Evolutionary conservation across 352 stramenopile species (phyloP), one percentile per base, ranked within the genome.

Genomic region (Halophytophthora batemanensis): DNA sequence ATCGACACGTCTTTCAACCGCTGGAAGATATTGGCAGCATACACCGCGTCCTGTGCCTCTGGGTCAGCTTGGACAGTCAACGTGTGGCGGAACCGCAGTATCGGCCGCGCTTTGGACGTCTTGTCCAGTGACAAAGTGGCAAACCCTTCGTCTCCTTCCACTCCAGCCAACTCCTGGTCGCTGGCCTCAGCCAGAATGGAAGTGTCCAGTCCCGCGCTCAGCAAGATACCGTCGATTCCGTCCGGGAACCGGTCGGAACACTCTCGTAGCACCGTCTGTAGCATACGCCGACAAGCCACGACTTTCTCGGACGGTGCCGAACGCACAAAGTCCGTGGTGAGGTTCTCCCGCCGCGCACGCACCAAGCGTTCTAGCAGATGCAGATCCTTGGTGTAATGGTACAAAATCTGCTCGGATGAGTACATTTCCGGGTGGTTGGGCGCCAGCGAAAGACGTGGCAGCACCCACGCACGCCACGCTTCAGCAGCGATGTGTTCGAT

Each of bases 311-410:
- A 61, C 12, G 74, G 72, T 6, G 53, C 15, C 0, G 69, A 45
- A n/a, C 65, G 76, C 0, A 87, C 43, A 44, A 70, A 86, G 43
- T 90, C 77, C 1, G 69, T 64, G 25, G 61, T 66, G 2, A 67
- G 23, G 25, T 70, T 61, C 11, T 63, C 37, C 17, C 62, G 35
- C 5, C 70, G 59, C 31, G 76, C 72, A 12, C 50, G 39, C 10
- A 76, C 62, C 21, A 76, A 53, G 6, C 64, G 57, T 13, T 61
- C 53, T 21, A 87, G 65, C 18, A 76, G 72, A 18, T 52, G 47
- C 23, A 81, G 21, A 21, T 86, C 76, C 15, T 88, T 90, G 28
- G 75, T 82, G 63, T 90, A 88, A 19, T 90, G 80, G 38, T 88
- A 90, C 52, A 87, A 40, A 14, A 71, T 78, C 58, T 91, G 80